These are phyloP conservation scores for Anthostomella pinea DNA, from an alignment of 2,329 filamentous ascomycete genomes.

Conservation along the genomic window DNA sequence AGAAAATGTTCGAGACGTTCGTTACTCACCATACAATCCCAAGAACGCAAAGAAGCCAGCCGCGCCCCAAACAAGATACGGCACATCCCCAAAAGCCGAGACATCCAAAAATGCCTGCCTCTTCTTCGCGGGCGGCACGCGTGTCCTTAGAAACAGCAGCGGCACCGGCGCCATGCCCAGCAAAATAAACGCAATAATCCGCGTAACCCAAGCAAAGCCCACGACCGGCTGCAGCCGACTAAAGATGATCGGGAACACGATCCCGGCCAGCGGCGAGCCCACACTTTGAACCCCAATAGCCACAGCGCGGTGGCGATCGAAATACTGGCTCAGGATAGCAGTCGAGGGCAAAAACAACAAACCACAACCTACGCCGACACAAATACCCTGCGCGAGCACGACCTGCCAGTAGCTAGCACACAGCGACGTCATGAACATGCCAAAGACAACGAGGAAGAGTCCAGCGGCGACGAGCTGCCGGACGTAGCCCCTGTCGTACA, in stretches of 20 bases:
- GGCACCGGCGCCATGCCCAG: slow-evolving; percentile 26
- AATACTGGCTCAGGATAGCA: slow-evolving; percentile 30
- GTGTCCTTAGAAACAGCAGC: slow-evolving; percentile 27
- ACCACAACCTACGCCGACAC: slow-evolving; percentile 21
- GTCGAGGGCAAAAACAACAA: slow-evolving; percentile 22
- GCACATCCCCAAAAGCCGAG: slow-evolving; percentile 26
- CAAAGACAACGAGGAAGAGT: slow-evolving; percentile 25
- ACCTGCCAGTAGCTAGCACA: slow-evolving; percentile 36
- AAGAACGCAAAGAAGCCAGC: slow-evolving; percentile 31
- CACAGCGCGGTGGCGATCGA: slow-evolving; percentile 23
- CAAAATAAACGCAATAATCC: slow-evolving; percentile 41
- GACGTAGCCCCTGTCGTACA: slow-evolving; percentile 35
- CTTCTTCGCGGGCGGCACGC: slow-evolving; percentile 20
- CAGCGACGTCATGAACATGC: slow-evolving; percentile 38
- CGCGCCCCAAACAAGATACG: slow-evolving; percentile 27
- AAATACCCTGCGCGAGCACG: slow-evolving; percentile 24
- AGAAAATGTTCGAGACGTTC: no score
- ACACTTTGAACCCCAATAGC: slow-evolving; percentile 20
- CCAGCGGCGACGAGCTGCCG: slow-evolving; percentile 22
- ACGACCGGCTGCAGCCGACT: slow-evolving; percentile 37
- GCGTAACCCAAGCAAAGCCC: slow-evolving; percentile 50
- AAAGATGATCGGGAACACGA: slow-evolving; percentile 44
- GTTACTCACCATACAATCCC: slow-evolving; percentile 37
- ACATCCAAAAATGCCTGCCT: slow-evolving; percentile 27
- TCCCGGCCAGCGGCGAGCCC: slow-evolving; percentile 30